Percentiles rank a stretch among this genome's conserved stretches.
These are phyloP conservation scores for Ajuga chamaepitys DNA, from an alignment of 257 asterid species.

Conservation along the genomic window DNA sequence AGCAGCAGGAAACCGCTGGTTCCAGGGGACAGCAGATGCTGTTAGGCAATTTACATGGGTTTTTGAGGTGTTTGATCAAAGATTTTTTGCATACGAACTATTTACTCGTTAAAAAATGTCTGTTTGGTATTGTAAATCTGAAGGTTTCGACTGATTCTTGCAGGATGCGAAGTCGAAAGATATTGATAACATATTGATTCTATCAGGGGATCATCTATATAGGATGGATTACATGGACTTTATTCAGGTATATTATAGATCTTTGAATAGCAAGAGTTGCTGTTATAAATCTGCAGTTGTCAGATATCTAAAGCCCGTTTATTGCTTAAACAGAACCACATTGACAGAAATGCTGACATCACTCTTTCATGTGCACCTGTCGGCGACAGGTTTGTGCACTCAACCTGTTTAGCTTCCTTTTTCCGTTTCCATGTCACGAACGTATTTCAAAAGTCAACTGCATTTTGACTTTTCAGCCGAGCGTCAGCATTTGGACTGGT, in stretches of 20 bases:
- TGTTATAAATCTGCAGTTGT: not conserved
- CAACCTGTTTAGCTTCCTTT: not conserved
- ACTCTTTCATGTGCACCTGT: slow-evolving; percentile 89
- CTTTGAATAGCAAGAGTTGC: not conserved
- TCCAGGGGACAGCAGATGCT: slow-evolving; percentile 97
- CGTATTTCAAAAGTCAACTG: not conserved
- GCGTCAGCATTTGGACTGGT: slow-evolving; percentile 87
- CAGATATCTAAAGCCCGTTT: slow-evolving; percentile 1
- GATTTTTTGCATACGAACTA: not conserved
- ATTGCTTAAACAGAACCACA: slow-evolving; percentile 66
- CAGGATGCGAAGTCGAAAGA: slow-evolving; percentile 91
- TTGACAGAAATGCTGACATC: slow-evolving; percentile 82
- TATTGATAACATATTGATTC: slow-evolving; percentile 65
- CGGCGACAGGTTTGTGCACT: slow-evolving; percentile 59
- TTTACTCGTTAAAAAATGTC: not conserved
- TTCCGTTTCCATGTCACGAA: not conserved
- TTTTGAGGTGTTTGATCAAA: slow-evolving; percentile 57
- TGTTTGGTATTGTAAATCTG: not conserved
- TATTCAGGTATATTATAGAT: slow-evolving; percentile 56
- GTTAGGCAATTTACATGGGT: slow-evolving; percentile 89
- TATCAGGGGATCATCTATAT: slow-evolving; percentile 91
- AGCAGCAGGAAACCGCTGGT: slow-evolving; percentile 77
- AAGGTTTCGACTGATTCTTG: slow-evolving; percentile 3
- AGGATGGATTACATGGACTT: slow-evolving; percentile 97
- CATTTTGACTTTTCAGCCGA: slow-evolving; percentile 50